These are phyloP conservation scores for Albugo candida DNA, from an alignment of 352 stramenopile species.

Conservation along the genomic window DNA sequence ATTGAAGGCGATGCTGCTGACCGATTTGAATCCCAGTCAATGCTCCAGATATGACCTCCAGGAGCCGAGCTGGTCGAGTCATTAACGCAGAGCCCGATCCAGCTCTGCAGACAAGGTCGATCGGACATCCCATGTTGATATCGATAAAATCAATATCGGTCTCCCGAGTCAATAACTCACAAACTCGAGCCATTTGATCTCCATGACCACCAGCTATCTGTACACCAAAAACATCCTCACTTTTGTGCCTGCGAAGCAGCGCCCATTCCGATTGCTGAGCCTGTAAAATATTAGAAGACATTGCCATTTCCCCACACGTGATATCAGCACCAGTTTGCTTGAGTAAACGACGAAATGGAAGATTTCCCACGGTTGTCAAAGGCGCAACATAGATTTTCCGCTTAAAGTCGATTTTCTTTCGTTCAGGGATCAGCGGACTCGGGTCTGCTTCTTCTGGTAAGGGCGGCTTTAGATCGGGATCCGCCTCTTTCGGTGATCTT, in stretches of 20 bases:
- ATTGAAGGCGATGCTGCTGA: conserved; percentile 9
- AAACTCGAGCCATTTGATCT: conserved; percentile 86
- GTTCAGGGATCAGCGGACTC: conserved; percentile 33
- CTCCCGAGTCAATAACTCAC: conserved; percentile 86
- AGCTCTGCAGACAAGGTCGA: conserved; percentile 85
- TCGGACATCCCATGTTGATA: conserved; percentile 98
- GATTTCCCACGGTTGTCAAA: conserved; percentile 98
- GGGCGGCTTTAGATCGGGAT: not conserved
- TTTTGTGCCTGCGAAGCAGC: conserved; percentile 89
- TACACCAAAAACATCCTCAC: conserved; percentile 96
- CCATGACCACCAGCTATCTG: conserved; percentile 87
- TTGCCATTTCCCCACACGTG: conserved; percentile 97
- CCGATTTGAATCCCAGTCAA: conserved; percentile 69
- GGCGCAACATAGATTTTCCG: conserved; percentile 98
- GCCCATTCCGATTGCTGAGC: conserved; percentile 94
- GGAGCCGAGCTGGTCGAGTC: conserved; percentile 78
- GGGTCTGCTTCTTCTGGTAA: conserved; percentile 5
- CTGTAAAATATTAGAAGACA: conserved; percentile 89
- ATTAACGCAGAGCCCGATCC: conserved; percentile 89
- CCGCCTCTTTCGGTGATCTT: conserved; percentile 12
- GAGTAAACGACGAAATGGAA: conserved; percentile 95
- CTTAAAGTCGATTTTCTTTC: conserved; percentile 91
- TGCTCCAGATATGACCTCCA: conserved; percentile 78
- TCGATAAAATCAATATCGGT: conserved; percentile 96
- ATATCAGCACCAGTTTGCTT: conserved; percentile 98